These are phyloP conservation scores for Gracilaria vermiculophylla DNA, from an alignment of 23 red algal species.

Conservation along the genomic window DNA sequence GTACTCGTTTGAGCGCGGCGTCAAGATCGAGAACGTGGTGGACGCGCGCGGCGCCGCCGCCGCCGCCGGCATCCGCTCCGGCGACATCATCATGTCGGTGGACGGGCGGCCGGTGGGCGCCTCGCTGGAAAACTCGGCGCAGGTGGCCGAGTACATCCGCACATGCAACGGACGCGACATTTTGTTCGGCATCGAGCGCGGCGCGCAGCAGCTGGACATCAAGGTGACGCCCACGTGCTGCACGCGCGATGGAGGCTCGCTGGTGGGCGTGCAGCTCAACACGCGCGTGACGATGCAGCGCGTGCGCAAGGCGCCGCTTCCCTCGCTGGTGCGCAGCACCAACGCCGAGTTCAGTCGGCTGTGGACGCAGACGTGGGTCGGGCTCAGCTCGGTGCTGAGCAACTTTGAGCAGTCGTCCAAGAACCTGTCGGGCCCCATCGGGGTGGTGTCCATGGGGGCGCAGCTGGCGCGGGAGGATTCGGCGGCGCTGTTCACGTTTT, in stretches of 20 bases:
- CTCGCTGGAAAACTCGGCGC: slow-evolving; percentile 33
- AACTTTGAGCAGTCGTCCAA: slow-evolving; percentile 58
- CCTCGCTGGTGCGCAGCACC: slow-evolving; percentile 17
- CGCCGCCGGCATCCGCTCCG: slow-evolving; percentile 53
- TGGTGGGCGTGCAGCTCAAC: slow-evolving; percentile 83
- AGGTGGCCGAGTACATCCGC: slow-evolving; percentile 64
- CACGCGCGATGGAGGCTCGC: slow-evolving; percentile 62
- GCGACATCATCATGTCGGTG: slow-evolving; percentile 82
- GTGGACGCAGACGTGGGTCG: slow-evolving; percentile 45
- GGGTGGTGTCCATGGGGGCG: slow-evolving; percentile 94
- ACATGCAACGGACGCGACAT: slow-evolving; percentile 23
- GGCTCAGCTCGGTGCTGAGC: slow-evolving; percentile 47
- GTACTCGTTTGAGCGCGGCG: slow-evolving; percentile 66
- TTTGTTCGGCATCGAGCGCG: slow-evolving; percentile 30
- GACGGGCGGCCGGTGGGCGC: slow-evolving; percentile 41
- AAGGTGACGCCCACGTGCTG: slow-evolving; percentile 67
- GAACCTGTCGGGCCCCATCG: slow-evolving; percentile 87
- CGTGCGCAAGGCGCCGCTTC: slow-evolving; percentile 1
- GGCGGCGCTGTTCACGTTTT: slow-evolving; percentile 77
- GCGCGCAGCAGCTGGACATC: slow-evolving; percentile 9
- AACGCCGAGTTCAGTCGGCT: slow-evolving; percentile 72
- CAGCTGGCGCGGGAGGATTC: slow-evolving; percentile 89
- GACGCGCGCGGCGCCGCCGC: slow-evolving; percentile 64
- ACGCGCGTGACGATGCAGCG: slow-evolving; percentile 54
- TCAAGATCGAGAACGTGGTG: slow-evolving; percentile 57